Base-by-base conservation (phyloP, 2,329 filamentous ascomycete genomes). In the Capronia americana region DNA sequence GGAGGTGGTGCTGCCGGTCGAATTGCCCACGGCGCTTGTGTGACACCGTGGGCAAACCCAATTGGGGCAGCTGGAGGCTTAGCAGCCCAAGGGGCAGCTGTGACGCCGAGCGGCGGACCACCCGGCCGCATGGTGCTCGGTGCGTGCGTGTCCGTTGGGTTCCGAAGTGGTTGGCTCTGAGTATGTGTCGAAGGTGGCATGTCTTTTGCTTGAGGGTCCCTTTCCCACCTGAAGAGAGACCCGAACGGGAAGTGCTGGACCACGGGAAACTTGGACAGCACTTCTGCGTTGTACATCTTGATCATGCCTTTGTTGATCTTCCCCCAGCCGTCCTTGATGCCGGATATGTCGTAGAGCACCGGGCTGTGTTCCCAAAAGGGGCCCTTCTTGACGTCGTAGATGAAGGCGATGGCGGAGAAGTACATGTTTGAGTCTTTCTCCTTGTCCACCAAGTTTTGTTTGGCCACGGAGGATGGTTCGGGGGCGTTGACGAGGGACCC, bases 221-320 rank as follows among this genome's bases (percentile, higher is more conserved):
- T 79, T 1, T 92, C 88, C 90, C 90, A 94, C 44, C 85, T 87
- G 75, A 94, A 92, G n/a, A 95, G 80, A 5, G 88, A 90, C 28
- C 92, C 92, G 71, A 95, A 94, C 2, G 85, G 87, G 72, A 95
- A 98, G 79, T 99, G 95, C 79, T 99, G 95, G n/a, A 99, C 92
- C 2, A 99, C 95, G 2, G 95, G 95, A 75, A 97, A 97, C 78
- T 99, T 99, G 46, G 91, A 92, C 14, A 99, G 83, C 2, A 99
- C 95, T 81, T 99, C 95, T 20, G 92, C 95, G 72, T 96, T 93
- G 81, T 94, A 99, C 95, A 99, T 99, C 80, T 98, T 99, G 74
- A 99, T 88, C 95, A 99, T 98, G 59, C 95, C 95, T 89, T 93
- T 93, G 79, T 99, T 98, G 75, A 99, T 97, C 82, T 99, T 99